Conservation (phyloP, 2,329 filamentous ascomycete species). For the Bipolaris oryzae region DNA sequence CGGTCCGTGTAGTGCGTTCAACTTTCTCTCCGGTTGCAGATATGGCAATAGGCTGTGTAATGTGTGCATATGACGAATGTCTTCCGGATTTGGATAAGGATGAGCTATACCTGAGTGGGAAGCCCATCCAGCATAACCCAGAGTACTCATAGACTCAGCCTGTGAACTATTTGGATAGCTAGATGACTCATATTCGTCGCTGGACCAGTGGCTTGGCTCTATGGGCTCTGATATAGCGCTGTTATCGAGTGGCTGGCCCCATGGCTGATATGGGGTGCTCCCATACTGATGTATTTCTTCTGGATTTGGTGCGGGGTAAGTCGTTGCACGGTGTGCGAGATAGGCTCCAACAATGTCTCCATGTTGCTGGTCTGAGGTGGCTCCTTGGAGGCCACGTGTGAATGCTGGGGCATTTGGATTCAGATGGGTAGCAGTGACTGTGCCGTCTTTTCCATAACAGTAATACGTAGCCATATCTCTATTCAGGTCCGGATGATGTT, state of each 20-base stretch:
- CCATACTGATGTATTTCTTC: neutral
- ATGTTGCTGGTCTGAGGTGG: neutral
- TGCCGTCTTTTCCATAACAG: conserved; percentile 5
- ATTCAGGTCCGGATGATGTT: neutral
- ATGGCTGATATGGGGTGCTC: neutral
- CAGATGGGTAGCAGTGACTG: neutral
- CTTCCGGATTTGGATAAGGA: conserved; percentile 25
- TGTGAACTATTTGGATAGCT: neutral
- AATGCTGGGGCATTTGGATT: neutral
- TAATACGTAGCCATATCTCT: conserved; percentile 15
- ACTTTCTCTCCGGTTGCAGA: conserved; percentile 21
- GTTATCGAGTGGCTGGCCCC: neutral
- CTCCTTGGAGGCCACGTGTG: neutral
- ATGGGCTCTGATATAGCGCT: neutral
- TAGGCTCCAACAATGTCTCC: conserved; percentile 20
- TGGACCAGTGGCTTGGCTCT: neutral
- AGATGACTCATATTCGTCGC: conserved; percentile 3
- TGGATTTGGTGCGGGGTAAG: neutral
- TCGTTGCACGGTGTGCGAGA: conserved; percentile 7
- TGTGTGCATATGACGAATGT: conserved; percentile 26
- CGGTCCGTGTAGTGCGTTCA: conserved; percentile 14
- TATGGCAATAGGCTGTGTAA: conserved; percentile 21
- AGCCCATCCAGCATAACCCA: neutral
- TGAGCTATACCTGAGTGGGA: neutral
- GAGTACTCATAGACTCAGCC: neutral